Evolutionary conservation across 2,329 filamentous ascomycete genomes (phyloP), one percentile per base, ranked within the genome.

Genomic region (Penicillium hordei): DNA sequence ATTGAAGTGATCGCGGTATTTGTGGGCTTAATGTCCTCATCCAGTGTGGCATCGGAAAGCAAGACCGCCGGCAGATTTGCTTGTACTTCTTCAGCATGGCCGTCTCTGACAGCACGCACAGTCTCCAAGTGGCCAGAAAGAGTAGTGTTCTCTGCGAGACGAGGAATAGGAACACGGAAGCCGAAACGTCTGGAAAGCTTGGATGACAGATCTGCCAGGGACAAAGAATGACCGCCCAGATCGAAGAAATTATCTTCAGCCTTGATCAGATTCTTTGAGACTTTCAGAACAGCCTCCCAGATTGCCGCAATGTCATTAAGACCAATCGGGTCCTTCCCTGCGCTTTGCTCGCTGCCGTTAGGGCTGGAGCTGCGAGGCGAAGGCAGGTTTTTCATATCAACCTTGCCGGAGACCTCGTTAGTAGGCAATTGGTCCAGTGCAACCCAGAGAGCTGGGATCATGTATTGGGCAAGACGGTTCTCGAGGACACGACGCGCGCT

Each of bases 401-500:
- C 85, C 75, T 93, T 93, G 21, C 90, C 90, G 15, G 89, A 93
- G 1, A 93, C 90, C 49, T 85, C 86, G 65, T 91, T 87, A 0
- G 89, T 92, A 0, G 90, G 90, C 5, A 93, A 75, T 59, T 83
- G 82, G 3, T 88, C 83, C 33, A 93, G 75, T 67, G 89, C 84
- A 38, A 93, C 86, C 90, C 90, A 93, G 3, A 92, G 73, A 0
- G 88, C 82, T 0, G 90, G 90, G 53, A 93, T 88, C 90, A 93
- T 93, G 74, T 93, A 93, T 60, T 90, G 89, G 1, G 90, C 90
- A 31, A 93, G 81, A 61, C 86, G 85, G 17, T 82, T 78, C 1
- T 86, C 81, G 2, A 93, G 80, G 17, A 82, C 82, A 55, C 86
- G 83, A 46, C 90, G 83, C 3, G 89, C 86, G 6, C 82, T 81